Evolutionary conservation across 2,329 filamentous ascomycete species (phyloP).

Genomic region (Westerdykella sp.): DNA sequence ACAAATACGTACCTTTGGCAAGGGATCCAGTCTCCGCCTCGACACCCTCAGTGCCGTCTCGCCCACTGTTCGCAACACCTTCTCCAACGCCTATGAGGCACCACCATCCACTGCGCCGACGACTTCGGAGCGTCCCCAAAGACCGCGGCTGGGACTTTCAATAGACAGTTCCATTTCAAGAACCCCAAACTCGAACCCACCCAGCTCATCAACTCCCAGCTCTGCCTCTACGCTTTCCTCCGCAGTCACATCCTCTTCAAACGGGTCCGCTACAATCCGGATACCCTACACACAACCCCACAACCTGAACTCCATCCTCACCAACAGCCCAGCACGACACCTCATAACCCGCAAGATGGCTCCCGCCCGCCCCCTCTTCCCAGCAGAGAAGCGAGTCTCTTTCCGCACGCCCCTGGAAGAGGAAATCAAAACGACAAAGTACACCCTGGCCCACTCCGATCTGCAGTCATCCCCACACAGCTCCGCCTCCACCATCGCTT

Average conservation of each 20-base stretch:
- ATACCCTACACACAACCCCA: conserved; percentile 44
- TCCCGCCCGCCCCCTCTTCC: conserved; percentile 44
- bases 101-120: conserved; percentile 24
- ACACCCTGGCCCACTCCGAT: conserved; percentile 52
- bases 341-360: conserved; percentile 37
- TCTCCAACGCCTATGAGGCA: conserved; percentile 53
- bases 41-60: conserved; percentile 52
- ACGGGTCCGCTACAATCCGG: conserved; percentile 31
- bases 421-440: conserved; percentile 52
- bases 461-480: conserved; percentile 38
- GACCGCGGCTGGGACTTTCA: conserved; percentile 21
- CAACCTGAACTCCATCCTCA: conserved; percentile 42
- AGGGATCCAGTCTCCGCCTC: conserved; percentile 48
- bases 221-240: conserved; percentile 35
- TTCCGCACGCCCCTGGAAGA: conserved; percentile 53
- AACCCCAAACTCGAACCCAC: conserved; percentile 6
- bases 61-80: conserved; percentile 57
- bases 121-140: conserved; percentile 17
- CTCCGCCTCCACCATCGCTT: conserved; percentile 28
- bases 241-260: conserved; percentile 35
- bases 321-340: conserved; percentile 40
- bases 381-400: conserved; percentile 52
- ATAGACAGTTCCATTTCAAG: conserved; percentile 27
- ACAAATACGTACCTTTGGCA: conserved; percentile 47
- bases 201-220: conserved; percentile 27